Conservation (phyloP, 2,329 filamentous ascomycete genomes). For the Aspergillus proliferans region DNA sequence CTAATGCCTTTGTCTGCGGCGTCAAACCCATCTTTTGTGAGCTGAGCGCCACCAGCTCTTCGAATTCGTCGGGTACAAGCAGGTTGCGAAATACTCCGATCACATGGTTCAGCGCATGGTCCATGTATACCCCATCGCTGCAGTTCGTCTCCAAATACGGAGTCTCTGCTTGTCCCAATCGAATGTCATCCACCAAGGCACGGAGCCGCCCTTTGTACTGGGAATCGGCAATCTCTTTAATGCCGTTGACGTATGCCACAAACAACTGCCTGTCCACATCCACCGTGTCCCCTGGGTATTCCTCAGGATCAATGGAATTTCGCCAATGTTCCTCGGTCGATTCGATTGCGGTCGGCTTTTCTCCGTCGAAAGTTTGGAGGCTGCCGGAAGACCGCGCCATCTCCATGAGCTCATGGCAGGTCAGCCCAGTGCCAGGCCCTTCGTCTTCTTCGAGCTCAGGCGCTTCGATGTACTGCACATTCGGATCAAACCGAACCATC, state of each 20-base stretch:
- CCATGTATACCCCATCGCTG: conserved; percentile 28
- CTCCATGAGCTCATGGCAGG: conserved; percentile 37
- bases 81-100: conserved; percentile 37
- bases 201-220: conserved; percentile 30
- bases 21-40: conserved; percentile 13
- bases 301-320: conserved; percentile 20
- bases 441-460: conserved; percentile 21
- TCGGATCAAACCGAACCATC: conserved; percentile 28
- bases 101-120: conserved; percentile 31
- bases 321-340: conserved; percentile 10
- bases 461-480: conserved; percentile 30
- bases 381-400: conserved; percentile 22
- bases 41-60: conserved; percentile 25
- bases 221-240: conserved; percentile 30
- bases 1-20: conserved; percentile 2
- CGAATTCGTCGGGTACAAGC: conserved; percentile 31
- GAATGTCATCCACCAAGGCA: conserved; percentile 28
- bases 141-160: conserved; percentile 29
- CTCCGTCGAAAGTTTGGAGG: conserved; percentile 13
- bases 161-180: conserved; percentile 22
- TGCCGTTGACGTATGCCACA: conserved; percentile 37
- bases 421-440: conserved; percentile 23
- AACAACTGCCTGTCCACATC: conserved; percentile 36
- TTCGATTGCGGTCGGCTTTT: conserved; percentile 12
- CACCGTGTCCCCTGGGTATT: conserved; percentile 31